phyloP scores from a whole-genome alignment of 768 basidiomycete species.

The Podaxis mareebaensis region DNA sequence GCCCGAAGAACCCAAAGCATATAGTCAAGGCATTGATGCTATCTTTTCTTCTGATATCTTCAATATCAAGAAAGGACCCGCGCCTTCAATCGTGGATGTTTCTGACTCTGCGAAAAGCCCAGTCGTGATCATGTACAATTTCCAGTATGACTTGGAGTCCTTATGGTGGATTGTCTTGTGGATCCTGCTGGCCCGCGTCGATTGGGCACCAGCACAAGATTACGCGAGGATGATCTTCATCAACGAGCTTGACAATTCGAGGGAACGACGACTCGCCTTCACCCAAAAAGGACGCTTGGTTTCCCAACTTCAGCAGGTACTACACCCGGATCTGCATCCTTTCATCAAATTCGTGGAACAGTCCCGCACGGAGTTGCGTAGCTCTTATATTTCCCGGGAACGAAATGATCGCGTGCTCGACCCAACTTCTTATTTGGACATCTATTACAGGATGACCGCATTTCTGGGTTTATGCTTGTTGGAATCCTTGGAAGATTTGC shows the following conservation, averaged over 20 bases:
- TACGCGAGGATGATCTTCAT: background rate
- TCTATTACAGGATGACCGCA: background rate
- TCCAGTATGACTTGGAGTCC: constrained; percentile 13
- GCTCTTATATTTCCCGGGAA: background rate
- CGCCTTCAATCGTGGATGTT: too few species aligned
- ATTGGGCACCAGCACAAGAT: too few species aligned
- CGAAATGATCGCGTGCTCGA: background rate
- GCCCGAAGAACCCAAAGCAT: background rate
- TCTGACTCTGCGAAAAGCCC: background rate
- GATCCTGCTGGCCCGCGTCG: background rate
- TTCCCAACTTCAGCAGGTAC: background rate
- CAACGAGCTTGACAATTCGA: background rate
- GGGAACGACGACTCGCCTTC: background rate
- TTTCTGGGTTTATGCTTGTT: background rate
- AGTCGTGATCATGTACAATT: background rate
- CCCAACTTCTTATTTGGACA: background rate
- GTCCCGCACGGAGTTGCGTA: background rate
- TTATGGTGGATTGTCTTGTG: constrained; percentile 12
- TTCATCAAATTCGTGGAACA: background rate
- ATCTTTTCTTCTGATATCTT: too few species aligned
- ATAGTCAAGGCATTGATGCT: background rate
- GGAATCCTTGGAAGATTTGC: background rate
- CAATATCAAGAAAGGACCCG: too few species aligned
- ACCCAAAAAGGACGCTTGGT: background rate
- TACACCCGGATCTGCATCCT: background rate